These are phyloP conservation scores for Lanmaoa rubissima DNA, from an alignment of 768 basidiomycete species.

Conservation along the genomic window DNA sequence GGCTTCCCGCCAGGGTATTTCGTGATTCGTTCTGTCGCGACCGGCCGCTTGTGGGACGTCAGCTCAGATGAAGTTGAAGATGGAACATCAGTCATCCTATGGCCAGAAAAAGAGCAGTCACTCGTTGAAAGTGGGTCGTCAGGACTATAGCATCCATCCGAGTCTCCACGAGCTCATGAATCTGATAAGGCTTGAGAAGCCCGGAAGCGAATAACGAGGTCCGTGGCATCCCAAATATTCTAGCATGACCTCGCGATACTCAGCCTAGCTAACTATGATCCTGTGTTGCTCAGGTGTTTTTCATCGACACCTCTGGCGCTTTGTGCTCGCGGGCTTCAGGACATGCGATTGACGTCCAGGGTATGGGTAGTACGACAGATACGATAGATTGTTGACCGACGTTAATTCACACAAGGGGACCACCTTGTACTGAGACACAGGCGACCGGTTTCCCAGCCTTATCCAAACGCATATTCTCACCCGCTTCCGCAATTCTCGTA, in stretches of 20 bases:
- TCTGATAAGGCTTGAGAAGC: slow-evolving; percentile 54
- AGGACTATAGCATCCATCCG: background rate
- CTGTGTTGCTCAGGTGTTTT: slow-evolving; percentile 62
- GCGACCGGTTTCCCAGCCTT: slow-evolving; percentile 72
- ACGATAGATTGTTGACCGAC: slow-evolving; percentile 5
- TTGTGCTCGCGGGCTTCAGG: slow-evolving; percentile 78
- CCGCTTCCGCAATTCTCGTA: slow-evolving; percentile 72
- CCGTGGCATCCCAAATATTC: slow-evolving; percentile 5
- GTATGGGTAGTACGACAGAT: slow-evolving; percentile 34
- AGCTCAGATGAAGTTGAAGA: slow-evolving; percentile 34
- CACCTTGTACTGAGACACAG: slow-evolving; percentile 72
- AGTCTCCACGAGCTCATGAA: slow-evolving; percentile 12
- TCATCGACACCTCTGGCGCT: slow-evolving; percentile 73
- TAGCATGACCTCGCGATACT: background rate
- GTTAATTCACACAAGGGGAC: slow-evolving; percentile 44
- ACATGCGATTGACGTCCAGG: slow-evolving; percentile 79
- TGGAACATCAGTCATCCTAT: slow-evolving; percentile 53
- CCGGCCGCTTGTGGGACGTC: slow-evolving; percentile 37
- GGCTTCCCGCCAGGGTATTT: slow-evolving; percentile 42
- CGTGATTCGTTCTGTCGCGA: slow-evolving; percentile 37
- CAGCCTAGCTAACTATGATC: background rate
- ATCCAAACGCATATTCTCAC: slow-evolving; percentile 76
- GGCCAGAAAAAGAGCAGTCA: slow-evolving; percentile 71
- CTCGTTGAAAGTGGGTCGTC: slow-evolving; percentile 67
- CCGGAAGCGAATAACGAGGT: slow-evolving; percentile 77